Evolutionary conservation across 1,139 yeast genomes (phyloP), one percentile per base, ranked within the genome.

Genomic region (Schwanniomyces etchellsii): DNA sequence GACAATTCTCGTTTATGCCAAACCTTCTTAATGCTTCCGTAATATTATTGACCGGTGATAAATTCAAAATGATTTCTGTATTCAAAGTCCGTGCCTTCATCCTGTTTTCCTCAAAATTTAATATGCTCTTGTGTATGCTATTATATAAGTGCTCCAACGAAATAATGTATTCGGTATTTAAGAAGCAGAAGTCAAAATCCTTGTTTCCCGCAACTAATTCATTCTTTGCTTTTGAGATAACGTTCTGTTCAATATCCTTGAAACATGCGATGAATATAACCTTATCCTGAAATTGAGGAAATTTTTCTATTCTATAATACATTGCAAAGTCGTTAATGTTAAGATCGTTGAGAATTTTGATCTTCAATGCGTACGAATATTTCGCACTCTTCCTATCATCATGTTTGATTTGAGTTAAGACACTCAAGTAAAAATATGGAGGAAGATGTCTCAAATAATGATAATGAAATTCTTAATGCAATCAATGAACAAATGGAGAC

Each of bases 21-120:
- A 67, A 67, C 33, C 60, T 42, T 32, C 52, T 58, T 37, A 67
- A 50, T 1, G 73, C 70, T 35, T 67, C 72, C 51, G 56, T 52
- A 28, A 67, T 62, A 36, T 64, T 66, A 47, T 65, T 67, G 11
- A 60, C 52, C 2, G 73, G 71, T 3, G 68, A 61, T 35, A 67
- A 50, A 37, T 55, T 62, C 39, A 59, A 55, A 15, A 67, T 56
- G 22, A 66, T 60, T 38, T 67, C 73, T 0, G 73, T 59, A 38
- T 65, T 57, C 32, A 67, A 46, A 1, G 69, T 57, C 28, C 61
- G 63, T 22, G 74, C 67, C 37, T 52, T 55, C 60, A 57, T 59
- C 14, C 45, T 39, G 3, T 44, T 55, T 15, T 47, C 44, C 4
- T 30, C 35, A 24, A 44, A 36, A 44, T 63, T 62, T 14, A 44